Percentiles rank a stretch among this genome's conserved stretches.
Evolutionary conservation across 2,329 filamentous ascomycete genomes (phyloP).

Genomic region (Neonectria ditissima): DNA sequence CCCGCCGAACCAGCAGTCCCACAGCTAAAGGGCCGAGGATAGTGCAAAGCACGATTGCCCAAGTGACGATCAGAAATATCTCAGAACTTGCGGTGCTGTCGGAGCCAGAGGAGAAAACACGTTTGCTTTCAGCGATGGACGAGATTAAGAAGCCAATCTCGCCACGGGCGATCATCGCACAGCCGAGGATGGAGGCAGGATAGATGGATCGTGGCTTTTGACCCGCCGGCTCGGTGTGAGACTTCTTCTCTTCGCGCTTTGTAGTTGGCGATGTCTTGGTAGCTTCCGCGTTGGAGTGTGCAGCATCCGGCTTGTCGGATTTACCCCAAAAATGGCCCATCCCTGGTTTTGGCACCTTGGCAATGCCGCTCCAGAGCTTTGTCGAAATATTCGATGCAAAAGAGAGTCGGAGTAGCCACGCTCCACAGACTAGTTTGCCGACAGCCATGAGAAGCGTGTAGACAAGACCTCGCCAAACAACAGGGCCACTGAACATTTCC

Average conservation of each 20-base stretch:
- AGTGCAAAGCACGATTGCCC: slow-evolving; percentile 68
- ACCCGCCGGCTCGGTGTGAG: slow-evolving; percentile 35
- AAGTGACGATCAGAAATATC: slow-evolving; percentile 65
- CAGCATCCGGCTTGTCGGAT: neutral
- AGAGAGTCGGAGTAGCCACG: slow-evolving; percentile 62
- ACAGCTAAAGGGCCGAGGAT: slow-evolving; percentile 62
- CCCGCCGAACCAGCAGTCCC: slow-evolving; percentile 58
- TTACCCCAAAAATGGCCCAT: slow-evolving; percentile 5
- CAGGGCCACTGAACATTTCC: slow-evolving; percentile 70
- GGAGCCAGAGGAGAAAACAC: slow-evolving; percentile 50
- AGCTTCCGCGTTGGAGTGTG: neutral
- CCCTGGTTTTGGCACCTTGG: neutral
- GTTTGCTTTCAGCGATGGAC: slow-evolving; percentile 70
- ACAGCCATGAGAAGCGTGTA: slow-evolving; percentile 79
- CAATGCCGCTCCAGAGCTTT: neutral
- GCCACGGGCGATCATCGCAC: slow-evolving; percentile 79
- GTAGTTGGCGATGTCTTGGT: neutral
- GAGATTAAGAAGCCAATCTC: slow-evolving; percentile 85
- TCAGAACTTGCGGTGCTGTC: slow-evolving; percentile 47
- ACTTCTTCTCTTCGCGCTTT: neutral
- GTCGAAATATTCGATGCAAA: neutral
- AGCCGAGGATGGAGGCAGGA: slow-evolving; percentile 73
- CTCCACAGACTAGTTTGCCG: slow-evolving; percentile 69
- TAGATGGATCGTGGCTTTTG: slow-evolving; percentile 72
- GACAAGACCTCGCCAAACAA: slow-evolving; percentile 79